Base-by-base conservation (phyloP, 345 rosid species). In the Viola odorata region DNA sequence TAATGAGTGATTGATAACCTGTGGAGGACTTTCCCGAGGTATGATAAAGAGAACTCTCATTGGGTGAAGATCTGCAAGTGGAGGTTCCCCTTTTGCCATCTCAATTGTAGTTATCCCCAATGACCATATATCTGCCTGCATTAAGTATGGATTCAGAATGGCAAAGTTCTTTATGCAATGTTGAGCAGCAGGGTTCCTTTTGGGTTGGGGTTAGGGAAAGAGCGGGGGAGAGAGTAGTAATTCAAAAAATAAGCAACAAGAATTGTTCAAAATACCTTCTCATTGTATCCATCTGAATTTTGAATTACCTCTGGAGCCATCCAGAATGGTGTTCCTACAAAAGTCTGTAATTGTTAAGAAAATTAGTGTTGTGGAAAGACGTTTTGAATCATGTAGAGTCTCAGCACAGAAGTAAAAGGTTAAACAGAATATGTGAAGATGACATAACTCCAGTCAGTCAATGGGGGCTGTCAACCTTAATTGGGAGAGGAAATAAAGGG, bases 31-130 rank as follows among this genome's bases (percentile, higher is more conserved):
- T 83, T 95, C 99, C 75, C 96, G 89, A 50, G 99, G 99, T 76
- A 95, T 95, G 68, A 95, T 95, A 63, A 95, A 95, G 66, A 95
- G 98, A 69, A 91, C 99, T 78, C 98, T 86, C 99, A 95, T 91
- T 53, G 99, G 99, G 72, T 88, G 99, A 73, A 95, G 96, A 82
- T 91, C 99, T 37, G 99, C 89, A 61, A 95, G 91, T 45, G 99
- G 99, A 71, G 99, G 99, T 78, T 95, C 99, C 77, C 98, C 99
- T 75, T 91, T 95, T 7, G 99, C 99, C 99, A 95, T 91, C 82
- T 95, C 99, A 54, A 95, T 95, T 45, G 89, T 85, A 63, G 99
- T 95, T 79, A 95, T 95, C 64, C 99, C 99, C 12, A 95, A 77
- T 67, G 99, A 95, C 99, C 98, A 95, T 42, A 95, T 88, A 81